These are phyloP conservation scores for Breviolum minutum DNA, from an alignment of 73 alveolate species.

Conservation along the genomic window DNA sequence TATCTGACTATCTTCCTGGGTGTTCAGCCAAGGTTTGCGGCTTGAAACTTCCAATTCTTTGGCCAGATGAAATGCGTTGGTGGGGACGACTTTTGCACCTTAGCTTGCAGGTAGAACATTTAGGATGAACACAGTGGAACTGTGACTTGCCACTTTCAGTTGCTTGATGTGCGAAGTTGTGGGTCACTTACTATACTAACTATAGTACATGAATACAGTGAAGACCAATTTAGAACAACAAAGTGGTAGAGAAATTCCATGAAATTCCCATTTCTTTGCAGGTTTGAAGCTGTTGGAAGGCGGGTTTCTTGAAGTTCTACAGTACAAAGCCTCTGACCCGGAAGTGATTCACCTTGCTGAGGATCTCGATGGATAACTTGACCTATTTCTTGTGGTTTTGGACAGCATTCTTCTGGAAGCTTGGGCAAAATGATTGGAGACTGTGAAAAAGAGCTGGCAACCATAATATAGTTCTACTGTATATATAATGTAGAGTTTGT, in stretches of 20 bases:
- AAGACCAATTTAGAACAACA: too few relatives aligned
- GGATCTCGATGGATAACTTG: constrained; percentile 89
- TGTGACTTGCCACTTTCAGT: neutral
- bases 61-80: constrained; percentile 94
- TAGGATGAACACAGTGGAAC: too few relatives aligned
- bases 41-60: constrained; percentile 61
- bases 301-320: too few relatives aligned
- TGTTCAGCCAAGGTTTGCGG: constrained; percentile 52
- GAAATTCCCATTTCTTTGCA: too few relatives aligned
- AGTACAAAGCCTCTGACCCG: neutral
- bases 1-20: too few relatives aligned
- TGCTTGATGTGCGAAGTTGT: too few relatives aligned
- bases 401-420: constrained; percentile 75
- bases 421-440: neutral
- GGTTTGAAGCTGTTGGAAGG: too few relatives aligned
- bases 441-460: neutral
- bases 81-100: constrained; percentile 74
- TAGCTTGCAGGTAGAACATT: neutral
- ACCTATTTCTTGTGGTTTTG: constrained; percentile 91
- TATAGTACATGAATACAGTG: too few relatives aligned
- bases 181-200: too few relatives aligned
- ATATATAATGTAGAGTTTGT: too few relatives aligned
- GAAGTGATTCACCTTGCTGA: neutral
- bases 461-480: too few relatives aligned
- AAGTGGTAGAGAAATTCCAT: too few relatives aligned